Base-by-base conservation (phyloP, 495 filamentous ascomycete species). In the Pyrenula massariospora region DNA sequence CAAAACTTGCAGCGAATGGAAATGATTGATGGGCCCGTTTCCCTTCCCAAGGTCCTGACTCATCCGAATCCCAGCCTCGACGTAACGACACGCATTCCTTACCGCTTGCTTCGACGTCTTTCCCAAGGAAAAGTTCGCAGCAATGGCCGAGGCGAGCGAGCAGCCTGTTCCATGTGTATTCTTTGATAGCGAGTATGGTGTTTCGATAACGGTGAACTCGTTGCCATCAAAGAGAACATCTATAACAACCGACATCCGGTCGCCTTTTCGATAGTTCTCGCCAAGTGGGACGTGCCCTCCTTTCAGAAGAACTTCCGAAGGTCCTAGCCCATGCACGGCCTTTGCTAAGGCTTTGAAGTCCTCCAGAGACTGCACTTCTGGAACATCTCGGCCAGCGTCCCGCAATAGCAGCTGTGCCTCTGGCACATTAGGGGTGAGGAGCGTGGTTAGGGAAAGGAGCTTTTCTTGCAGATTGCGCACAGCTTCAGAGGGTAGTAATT, bases 91-190 rank as follows among this genome's bases (percentile, higher is more conserved):
- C 1, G 84, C 90, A 31, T 70, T 70, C 56, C 77, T 79, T 21
- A 94, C 87, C 3, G 91, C 87, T 49, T 77, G 64, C 1, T 75
- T 65, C 36, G 91, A 66, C 25, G 72, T 66, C 24, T 76, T 78
- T 0, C 87, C 83, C 19, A 87, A 71, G 12, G 89, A 86, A 19
- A 97, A 72, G 60, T 94, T 91, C 19, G 84, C 89, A 11, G 92
- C 88, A 65, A 97, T 95, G 10, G 92, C 89, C 51, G 90, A 96
- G 54, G 93, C 93, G 55, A 98, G 80, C 12, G 90, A 93, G 63
- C 93, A 98, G 20, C 93, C 93, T 5, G 93, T 98, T 2, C 93
- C 93, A 68, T 98, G 93, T 1, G 93, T 98, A 59, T 93, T 91
- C 58, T 76, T 85, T 3, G 85, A 86, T 1, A 77, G 66, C 22